Base-by-base conservation (phyloP, 2,329 filamentous ascomycete genomes). In the Cytospora paraplurivora region DNA sequence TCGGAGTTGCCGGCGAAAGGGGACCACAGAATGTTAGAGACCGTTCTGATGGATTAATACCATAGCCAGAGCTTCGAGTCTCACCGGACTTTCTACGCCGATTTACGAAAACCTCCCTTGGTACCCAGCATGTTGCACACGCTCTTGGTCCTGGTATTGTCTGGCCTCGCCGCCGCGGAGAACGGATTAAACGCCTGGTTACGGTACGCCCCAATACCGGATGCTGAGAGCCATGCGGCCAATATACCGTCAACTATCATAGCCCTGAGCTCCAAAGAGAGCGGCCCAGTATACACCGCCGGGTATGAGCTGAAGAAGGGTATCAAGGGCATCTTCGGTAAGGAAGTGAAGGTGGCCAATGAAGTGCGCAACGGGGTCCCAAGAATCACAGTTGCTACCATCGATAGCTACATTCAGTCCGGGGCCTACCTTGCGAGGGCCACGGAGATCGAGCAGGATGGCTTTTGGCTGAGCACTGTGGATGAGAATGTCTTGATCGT, bases 171-270 rank as follows among this genome's bases (percentile, higher is more conserved):
- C 49, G 73, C 74, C 52, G 86, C 85, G 47, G 87, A 90, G 69
- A 81, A 84, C 69, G 88, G 88, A 12, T 74, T 86, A 32, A 76
- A 82, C 62, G 87, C 78, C 55, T 90, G 88, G 88, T 73, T 90
- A 62, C 81, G 88, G 56, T 90, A 90, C 71, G 86, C 86, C 37
- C 78, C 80, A 10, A 70, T 88, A 19, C 67, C 75, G 12, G 60
- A 68, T 11, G 66, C 64, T 4, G 47, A 49, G 12, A 71, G 69
- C 56, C 76, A 78, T 55, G 73, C 74, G 47, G 75, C 74, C 44
- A 67, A 66, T 2, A 69, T 84, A 5, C 85, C 86, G 4, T 76
- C 75, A 1, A 75, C 68, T 12, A 81, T 89, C 59, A 72, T 85
- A 41, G 75, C 79, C 4, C 76, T 88, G 66, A 88, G 88, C 69